Evolutionary conservation across 495 filamentous ascomycete species (phyloP).

Genomic region (Trichocladium uniseriatum): DNA sequence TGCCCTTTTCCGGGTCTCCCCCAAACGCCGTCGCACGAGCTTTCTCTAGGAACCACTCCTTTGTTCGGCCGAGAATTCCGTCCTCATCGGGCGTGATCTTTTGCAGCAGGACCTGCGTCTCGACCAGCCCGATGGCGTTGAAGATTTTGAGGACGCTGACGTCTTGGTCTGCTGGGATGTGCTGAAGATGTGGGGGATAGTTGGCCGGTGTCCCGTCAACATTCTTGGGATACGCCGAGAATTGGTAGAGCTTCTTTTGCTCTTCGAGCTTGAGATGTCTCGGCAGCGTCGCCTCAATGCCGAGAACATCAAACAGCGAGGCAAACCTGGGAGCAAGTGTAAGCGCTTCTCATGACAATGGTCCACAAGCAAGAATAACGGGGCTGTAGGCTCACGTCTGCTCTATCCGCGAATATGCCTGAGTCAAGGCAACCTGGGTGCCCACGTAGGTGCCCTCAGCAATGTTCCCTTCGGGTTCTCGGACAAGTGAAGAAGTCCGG

Average conservation of each 20-base stretch:
- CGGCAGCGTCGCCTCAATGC: constrained; percentile 28
- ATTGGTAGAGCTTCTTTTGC: constrained; percentile 26
- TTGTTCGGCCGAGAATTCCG: constrained; percentile 24
- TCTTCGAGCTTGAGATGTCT: constrained; percentile 22
- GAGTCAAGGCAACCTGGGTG: constrained; percentile 33
- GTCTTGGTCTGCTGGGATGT: constrained; percentile 21
- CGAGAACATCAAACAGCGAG: constrained; percentile 31
- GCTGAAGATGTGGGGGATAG: constrained; percentile 31
- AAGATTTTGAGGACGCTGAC: constrained; percentile 23
- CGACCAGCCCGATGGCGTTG: constrained; percentile 23
- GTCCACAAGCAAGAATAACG: background rate
- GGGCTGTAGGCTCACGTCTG: constrained; percentile 23
- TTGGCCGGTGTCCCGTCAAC: constrained; percentile 18
- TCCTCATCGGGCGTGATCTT: constrained; percentile 27
- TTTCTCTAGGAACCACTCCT: constrained; percentile 23
- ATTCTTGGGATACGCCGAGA: constrained; percentile 21
- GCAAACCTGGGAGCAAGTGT: constrained; percentile 18
- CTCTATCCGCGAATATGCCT: constrained; percentile 32
- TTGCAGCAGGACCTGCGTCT: constrained; percentile 27
- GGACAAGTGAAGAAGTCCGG: constrained; percentile 10
- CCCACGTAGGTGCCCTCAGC: constrained; percentile 27
- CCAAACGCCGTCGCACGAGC: constrained; percentile 18
- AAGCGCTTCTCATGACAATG: background rate
- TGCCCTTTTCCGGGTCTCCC: constrained; percentile 25
- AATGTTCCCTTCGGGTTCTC: constrained; percentile 21